These are phyloP conservation scores for Torrubiellomyces zombiae DNA, from an alignment of 2,329 filamentous ascomycete species.

Conservation along the genomic window DNA sequence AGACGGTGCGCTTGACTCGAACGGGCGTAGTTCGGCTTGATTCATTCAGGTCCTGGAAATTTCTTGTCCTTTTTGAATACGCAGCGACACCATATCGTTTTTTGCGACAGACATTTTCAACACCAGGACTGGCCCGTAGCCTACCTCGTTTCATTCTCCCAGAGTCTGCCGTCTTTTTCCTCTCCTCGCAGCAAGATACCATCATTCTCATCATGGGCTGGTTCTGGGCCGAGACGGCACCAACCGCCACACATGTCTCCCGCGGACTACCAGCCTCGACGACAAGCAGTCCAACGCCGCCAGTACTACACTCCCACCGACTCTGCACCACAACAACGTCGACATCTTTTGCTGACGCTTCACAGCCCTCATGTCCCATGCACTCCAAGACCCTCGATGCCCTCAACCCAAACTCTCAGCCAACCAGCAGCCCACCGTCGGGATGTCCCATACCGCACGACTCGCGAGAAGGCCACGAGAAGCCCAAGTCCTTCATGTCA, in stretches of 20 bases:
- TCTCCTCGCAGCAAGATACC: constrained; percentile 2
- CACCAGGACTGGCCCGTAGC: too few species aligned
- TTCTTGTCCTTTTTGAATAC: too few species aligned
- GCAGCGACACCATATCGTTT: too few species aligned
- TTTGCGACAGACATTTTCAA: too few species aligned
- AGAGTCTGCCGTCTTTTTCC: not conserved
- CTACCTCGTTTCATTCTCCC: too few species aligned
- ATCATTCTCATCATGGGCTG: constrained; percentile 40
- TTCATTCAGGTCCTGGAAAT: too few species aligned
- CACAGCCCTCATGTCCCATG: constrained; percentile 39
- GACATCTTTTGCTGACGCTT: constrained; percentile 7
- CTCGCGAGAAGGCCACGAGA: constrained; percentile 11
- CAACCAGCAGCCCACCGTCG: constrained; percentile 11
- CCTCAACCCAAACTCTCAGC: constrained; percentile 18
- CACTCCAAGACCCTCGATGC: constrained; percentile 35
- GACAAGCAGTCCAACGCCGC: too few species aligned
- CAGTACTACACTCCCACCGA: too few species aligned
- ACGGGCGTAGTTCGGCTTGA: constrained; percentile 1
- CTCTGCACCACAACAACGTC: too few species aligned
- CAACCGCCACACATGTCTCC: constrained; percentile 19
- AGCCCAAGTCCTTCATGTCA: constrained; percentile 31
- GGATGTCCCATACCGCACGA: constrained; percentile 30
- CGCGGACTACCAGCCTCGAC: too few species aligned
- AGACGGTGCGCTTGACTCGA: not conserved
- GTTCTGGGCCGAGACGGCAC: constrained; percentile 41